Percentiles rank a stretch among this genome's conserved stretches.
These are phyloP conservation scores for Boletus rufocinnamomeus DNA, from an alignment of 768 basidiomycete species.

Conservation along the genomic window DNA sequence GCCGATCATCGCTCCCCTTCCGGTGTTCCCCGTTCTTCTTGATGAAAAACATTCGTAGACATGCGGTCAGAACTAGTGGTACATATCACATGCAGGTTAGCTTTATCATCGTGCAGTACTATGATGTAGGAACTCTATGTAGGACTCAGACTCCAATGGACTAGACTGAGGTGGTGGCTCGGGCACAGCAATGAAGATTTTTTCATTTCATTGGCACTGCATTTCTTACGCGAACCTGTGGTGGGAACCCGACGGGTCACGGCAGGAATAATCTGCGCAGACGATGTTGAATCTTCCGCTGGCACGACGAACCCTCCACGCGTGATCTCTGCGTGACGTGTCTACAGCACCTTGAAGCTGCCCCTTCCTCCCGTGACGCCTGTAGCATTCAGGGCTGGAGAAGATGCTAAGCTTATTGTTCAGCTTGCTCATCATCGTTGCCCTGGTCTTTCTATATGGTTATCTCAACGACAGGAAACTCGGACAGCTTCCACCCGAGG, in stretches of 20 bases:
- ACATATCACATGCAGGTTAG: neutral
- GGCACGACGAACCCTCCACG: neutral
- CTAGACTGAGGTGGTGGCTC: too few relatives aligned
- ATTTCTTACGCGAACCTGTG: too few relatives aligned
- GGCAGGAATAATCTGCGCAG: too few relatives aligned
- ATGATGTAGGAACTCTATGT: too few relatives aligned
- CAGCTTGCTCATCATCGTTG: conserved; percentile 6
- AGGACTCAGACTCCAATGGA: too few relatives aligned
- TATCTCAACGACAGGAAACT: conserved; percentile 58
- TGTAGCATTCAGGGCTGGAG: neutral
- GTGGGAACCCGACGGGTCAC: too few relatives aligned
- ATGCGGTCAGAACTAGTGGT: neutral
- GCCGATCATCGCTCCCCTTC: neutral
- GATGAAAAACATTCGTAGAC: neutral
- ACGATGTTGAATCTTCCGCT: too few relatives aligned
- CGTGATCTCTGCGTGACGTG: neutral
- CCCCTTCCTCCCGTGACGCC: neutral
- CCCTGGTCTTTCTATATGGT: conserved; percentile 39
- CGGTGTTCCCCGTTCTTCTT: neutral
- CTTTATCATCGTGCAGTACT: neutral
- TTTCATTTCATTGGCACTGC: too few relatives aligned
- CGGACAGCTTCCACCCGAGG: conserved; percentile 49
- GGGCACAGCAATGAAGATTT: too few relatives aligned
- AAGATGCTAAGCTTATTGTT: conserved; percentile 23
- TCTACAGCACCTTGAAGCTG: neutral